phyloP scores from a whole-genome alignment of 306 rosid genomes.

The Lotus japonicus region DNA sequence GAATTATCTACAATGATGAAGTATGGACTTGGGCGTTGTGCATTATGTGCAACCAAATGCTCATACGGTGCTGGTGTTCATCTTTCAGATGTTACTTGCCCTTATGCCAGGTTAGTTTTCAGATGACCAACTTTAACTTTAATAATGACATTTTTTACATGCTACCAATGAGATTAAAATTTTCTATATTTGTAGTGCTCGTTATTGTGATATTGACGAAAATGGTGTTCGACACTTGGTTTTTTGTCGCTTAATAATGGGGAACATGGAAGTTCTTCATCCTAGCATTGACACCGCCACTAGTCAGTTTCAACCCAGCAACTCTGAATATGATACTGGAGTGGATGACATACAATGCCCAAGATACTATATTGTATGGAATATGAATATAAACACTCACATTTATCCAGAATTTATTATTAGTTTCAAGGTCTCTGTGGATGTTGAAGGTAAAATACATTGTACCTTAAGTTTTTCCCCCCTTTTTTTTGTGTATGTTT shows the following conservation, averaged over 20 bases:
- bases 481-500: not conserved
- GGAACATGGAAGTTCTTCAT: too few species aligned
- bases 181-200: constrained; percentile 49
- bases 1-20: too few species aligned
- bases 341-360: too few species aligned
- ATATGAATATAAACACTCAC: too few species aligned
- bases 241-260: too few species aligned
- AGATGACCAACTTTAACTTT: not conserved
- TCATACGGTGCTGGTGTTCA: constrained; percentile 58
- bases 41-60: constrained; percentile 34
- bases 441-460: constrained; percentile 51
- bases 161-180: not conserved
- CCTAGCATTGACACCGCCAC: too few species aligned
- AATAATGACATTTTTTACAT: constrained; percentile 6
- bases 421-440: constrained; percentile 54
- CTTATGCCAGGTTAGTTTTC: constrained; percentile 44
- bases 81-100: constrained; percentile 38
- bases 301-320: too few species aligned
- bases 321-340: too few species aligned
- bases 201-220: constrained; percentile 72
- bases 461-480: constrained; percentile 12
- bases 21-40: constrained; percentile 64
- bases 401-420: constrained; percentile 74
- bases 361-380: too few species aligned
- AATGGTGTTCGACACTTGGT: too few species aligned